Percentiles rank a stretch among this genome's conserved stretches.
Evolutionary conservation across 371 early-diverging fungal genomes (phyloP).

Genomic region (Neoconidiobolus thromboides): DNA sequence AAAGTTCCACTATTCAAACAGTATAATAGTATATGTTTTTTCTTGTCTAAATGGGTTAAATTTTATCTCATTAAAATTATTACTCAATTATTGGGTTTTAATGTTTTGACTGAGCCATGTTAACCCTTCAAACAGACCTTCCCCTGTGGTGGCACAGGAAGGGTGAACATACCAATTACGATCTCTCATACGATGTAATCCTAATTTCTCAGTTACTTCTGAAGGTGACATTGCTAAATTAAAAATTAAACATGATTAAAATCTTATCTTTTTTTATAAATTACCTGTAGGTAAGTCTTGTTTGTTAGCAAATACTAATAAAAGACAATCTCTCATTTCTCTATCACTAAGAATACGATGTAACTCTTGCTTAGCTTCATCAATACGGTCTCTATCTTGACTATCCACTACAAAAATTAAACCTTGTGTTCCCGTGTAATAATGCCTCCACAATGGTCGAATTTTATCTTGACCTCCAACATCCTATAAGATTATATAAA

Average conservation of each 20-base stretch:
- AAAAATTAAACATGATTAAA: neutral
- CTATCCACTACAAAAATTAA: constrained; percentile 76
- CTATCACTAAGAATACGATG: constrained; percentile 61
- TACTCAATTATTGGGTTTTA: constrained; percentile 25
- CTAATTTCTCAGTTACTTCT: constrained; percentile 61
- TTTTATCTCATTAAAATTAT: neutral
- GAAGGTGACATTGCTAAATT: constrained; percentile 46
- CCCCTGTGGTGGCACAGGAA: constrained; percentile 69
- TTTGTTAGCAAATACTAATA: constrained; percentile 75
- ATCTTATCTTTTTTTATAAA: constrained; percentile 15
- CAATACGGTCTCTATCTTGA: constrained; percentile 63
- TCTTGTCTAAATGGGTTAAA: constrained; percentile 20
- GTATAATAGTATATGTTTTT: neutral
- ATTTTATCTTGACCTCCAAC: constrained; percentile 85
- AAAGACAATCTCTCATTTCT: constrained; percentile 62
- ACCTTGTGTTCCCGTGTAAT: constrained; percentile 72
- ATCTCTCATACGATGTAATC: constrained; percentile 50
- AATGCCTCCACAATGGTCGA: constrained; percentile 74
- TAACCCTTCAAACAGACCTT: constrained; percentile 72
- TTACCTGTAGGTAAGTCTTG: constrained; percentile 61
- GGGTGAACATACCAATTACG: constrained; percentile 73
- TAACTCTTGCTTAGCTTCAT: constrained; percentile 64
- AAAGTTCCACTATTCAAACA: no score
- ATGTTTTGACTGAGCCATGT: constrained; percentile 79
- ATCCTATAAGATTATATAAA: constrained; percentile 25